Base-by-base conservation (phyloP, 495 filamentous ascomycete species). In the Cudoniella acicularis region DNA sequence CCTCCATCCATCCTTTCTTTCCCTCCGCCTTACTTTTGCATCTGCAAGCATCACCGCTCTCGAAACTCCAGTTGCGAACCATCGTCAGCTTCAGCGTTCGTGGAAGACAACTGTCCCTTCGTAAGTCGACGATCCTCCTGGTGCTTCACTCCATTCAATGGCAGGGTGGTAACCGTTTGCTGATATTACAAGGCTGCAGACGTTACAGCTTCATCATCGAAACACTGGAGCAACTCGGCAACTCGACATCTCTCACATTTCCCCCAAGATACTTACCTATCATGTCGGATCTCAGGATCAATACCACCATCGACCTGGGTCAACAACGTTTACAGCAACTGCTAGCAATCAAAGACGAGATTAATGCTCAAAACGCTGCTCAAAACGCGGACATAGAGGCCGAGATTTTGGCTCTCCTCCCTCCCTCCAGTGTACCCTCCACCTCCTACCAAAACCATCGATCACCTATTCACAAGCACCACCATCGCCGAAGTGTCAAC, bases 21-120 rank as follows among this genome's bases (percentile, higher is more conserved):
- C 41, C 49, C 56, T 64, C 23, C 64, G 64, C 64, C 64, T 64
- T 64, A 64, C 54, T 60, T 63, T 63, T 54, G 13, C n/a, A 11
- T 42, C 3, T 57, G 26, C 43, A 26, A 53, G 27, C 56, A 60
- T 23, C 56, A 56, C 21, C 56, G 25, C 21, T 52, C 48, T 24
- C 36, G 27, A 47, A 25, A 52, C 53, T 23, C 8, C 18, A 6
- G 18, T 9, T 49, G 18, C 49, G 25, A 59, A 56, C 51, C 54
- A 30, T 53, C 52, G 23, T 55, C 49, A 47, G 23, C 47, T 59
- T 53, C 45, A 57, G 42, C 30, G 24, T 51, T 60, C 46, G 43
- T 53, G 50, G 24, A 40, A 36, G 6, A 46, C 43, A 46, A 21
- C 43, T 47, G 8, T 23, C 17, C 16, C 24, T 53, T 47, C 43